Percentiles rank a stretch among this genome's conserved stretches.
Evolutionary conservation across 192 early-diverging fungal genomes (phyloP).

Genomic region (Backusella mclennaniae): DNA sequence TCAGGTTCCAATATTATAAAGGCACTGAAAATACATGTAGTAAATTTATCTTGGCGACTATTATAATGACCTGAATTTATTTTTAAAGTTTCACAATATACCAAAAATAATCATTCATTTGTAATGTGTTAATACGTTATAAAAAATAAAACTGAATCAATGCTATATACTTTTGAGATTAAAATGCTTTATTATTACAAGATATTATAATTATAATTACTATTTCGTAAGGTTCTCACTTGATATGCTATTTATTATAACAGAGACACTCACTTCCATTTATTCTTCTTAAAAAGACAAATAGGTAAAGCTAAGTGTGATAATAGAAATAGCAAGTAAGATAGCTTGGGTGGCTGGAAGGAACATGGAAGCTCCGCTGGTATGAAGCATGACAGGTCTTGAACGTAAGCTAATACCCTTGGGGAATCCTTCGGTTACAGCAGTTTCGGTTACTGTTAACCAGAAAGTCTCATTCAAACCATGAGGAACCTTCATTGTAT

Average conservation of each 20-base stretch:
- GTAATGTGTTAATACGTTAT: no score
- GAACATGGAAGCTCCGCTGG: slow-evolving; percentile 7
- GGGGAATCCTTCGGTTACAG: neutral
- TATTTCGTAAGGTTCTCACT: neutral
- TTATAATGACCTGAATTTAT: no score
- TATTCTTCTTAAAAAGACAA: neutral
- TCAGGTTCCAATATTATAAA: no score
- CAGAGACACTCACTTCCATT: neutral
- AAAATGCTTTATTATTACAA: slow-evolving; percentile 2
- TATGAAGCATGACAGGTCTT: slow-evolving; percentile 13
- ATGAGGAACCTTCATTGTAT: slow-evolving; percentile 31
- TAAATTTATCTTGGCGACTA: no score
- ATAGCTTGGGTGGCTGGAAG: neutral
- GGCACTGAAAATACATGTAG: no score
- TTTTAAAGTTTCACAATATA: no score
- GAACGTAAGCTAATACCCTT: slow-evolving; percentile 6
- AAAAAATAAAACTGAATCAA: no score
- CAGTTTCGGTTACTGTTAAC: slow-evolving; percentile 19
- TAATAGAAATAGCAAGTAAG: neutral
- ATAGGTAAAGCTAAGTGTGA: slow-evolving; percentile 1
- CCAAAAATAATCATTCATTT: no score
- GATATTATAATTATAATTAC: slow-evolving; percentile 2
- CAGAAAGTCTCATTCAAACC: slow-evolving; percentile 29
- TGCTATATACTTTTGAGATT: neutral
- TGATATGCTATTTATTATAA: neutral